phyloP scores from a whole-genome alignment of 2,329 filamentous ascomycete species.

The Hypoxylon sp. region DNA sequence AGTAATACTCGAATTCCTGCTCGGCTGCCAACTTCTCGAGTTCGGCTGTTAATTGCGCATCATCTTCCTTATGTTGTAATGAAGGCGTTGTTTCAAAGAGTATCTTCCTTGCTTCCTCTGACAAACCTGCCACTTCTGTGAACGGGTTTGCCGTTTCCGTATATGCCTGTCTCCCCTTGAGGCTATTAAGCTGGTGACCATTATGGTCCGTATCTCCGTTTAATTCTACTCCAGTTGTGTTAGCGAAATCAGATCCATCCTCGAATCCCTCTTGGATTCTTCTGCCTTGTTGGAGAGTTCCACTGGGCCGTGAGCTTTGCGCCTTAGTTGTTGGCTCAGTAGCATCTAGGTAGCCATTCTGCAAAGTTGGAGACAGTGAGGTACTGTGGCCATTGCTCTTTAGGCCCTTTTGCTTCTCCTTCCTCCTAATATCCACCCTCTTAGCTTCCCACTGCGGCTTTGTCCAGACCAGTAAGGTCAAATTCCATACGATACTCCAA shows the following conservation, averaged over 20 bases:
- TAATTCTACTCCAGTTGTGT: slow-evolving; percentile 17
- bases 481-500: slow-evolving; percentile 67
- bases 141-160: neutral
- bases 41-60: slow-evolving; percentile 16
- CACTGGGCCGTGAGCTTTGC: neutral
- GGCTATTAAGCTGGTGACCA: neutral
- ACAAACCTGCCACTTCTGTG: neutral
- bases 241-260: neutral
- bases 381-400: neutral
- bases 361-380: neutral
- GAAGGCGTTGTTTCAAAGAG: slow-evolving; percentile 16
- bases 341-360: slow-evolving; percentile 34
- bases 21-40: slow-evolving; percentile 40
- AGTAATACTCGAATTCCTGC: slow-evolving; percentile 67
- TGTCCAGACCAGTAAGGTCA: slow-evolving; percentile 68
- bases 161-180: slow-evolving; percentile 27
- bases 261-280: neutral
- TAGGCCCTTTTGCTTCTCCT: slow-evolving; percentile 8
- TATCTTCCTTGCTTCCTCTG: slow-evolving; percentile 8
- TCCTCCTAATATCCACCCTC: slow-evolving; percentile 61
- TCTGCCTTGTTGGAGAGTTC: neutral
- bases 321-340: neutral
- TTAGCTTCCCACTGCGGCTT: slow-evolving; percentile 71
- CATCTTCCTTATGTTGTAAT: slow-evolving; percentile 15
- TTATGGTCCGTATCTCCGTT: slow-evolving; percentile 19